These are phyloP conservation scores for Amauroascus niger DNA, from an alignment of 2,329 filamentous ascomycete species.

Conservation along the genomic window DNA sequence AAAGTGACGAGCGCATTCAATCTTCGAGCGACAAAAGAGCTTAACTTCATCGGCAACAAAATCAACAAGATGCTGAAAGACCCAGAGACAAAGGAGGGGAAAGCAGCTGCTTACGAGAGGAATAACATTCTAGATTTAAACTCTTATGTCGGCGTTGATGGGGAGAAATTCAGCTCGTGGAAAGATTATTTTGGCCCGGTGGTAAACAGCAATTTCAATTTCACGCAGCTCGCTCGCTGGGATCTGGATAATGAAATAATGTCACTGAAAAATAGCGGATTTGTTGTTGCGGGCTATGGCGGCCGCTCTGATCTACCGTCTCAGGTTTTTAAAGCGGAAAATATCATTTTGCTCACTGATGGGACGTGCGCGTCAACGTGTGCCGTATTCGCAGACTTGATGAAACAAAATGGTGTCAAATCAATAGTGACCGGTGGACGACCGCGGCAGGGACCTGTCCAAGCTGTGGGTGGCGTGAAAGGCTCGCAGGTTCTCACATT, in stretches of 20 bases:
- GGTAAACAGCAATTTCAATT: conserved; percentile 28
- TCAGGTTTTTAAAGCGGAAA: conserved; percentile 25
- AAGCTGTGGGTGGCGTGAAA: conserved; percentile 57
- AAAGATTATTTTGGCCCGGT: conserved; percentile 20
- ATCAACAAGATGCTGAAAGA: conserved; percentile 18
- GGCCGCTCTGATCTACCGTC: conserved; percentile 20
- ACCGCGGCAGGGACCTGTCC: conserved; percentile 46
- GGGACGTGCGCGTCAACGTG: conserved; percentile 54
- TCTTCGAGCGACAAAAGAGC: conserved; percentile 37
- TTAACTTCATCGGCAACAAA: conserved; percentile 30
- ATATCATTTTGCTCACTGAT: conserved; percentile 41
- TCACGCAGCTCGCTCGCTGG: conserved; percentile 26
- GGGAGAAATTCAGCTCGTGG: conserved; percentile 35
- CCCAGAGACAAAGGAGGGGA: conserved; percentile 4
- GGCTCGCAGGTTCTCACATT: conserved; percentile 35
- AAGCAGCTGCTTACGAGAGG: conserved; percentile 9
- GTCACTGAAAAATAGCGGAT: conserved; percentile 19
- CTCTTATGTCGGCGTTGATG: conserved; percentile 21
- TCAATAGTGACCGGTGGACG: conserved; percentile 53
- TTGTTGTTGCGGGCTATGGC: conserved; percentile 28
- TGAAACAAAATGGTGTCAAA: conserved; percentile 47
- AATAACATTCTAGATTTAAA: conserved; percentile 15
- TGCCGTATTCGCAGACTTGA: conserved; percentile 48
- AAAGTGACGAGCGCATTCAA: conserved; percentile 40
- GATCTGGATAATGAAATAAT: conserved; percentile 23